These are phyloP conservation scores for Pseudomicrostroma phylloplanum DNA, from an alignment of 1,284 basidiomycete species.

Conservation along the genomic window DNA sequence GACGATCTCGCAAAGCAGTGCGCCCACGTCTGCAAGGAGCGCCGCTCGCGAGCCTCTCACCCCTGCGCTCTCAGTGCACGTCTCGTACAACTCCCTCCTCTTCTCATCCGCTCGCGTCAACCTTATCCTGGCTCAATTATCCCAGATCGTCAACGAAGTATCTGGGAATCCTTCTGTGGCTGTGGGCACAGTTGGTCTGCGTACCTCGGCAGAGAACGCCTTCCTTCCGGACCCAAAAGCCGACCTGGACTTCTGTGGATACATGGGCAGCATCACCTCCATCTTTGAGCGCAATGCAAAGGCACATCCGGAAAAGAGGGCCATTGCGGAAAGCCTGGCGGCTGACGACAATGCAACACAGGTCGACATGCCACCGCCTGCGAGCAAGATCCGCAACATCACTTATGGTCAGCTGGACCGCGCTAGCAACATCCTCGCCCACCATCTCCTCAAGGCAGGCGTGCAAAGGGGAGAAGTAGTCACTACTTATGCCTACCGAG, in stretches of 20 bases:
- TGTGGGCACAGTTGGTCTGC: conserved; percentile 40
- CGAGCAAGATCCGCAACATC: conserved; percentile 59
- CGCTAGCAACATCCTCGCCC: conserved; percentile 83
- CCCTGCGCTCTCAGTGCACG: conserved; percentile 64
- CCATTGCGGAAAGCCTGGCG: conserved; percentile 57
- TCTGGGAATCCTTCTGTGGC: conserved; percentile 57
- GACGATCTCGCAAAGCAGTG: not conserved
- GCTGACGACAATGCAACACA: conserved; percentile 67
- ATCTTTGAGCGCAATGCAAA: conserved; percentile 47
- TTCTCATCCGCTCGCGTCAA: conserved; percentile 76
- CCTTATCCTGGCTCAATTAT: conserved; percentile 78
- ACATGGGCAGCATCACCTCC: conserved; percentile 90
- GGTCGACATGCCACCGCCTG: conserved; percentile 62
- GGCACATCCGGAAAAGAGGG: conserved; percentile 40
- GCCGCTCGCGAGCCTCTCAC: conserved; percentile 54
- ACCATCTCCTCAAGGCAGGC: conserved; percentile 78
- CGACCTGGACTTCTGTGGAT: conserved; percentile 94
- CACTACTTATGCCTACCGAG: conserved; percentile 96
- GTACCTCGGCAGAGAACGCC: conserved; percentile 63
- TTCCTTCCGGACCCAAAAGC: conserved; percentile 76
- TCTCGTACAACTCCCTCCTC: conserved; percentile 90
- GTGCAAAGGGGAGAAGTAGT: conserved; percentile 91
- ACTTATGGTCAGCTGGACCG: conserved; percentile 76
- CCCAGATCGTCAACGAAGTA: conserved; percentile 66
- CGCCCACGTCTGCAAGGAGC: conserved; percentile 10